Conservation (phyloP, 1,139 yeast genomes). For the Yamadazyma taylorii region DNA sequence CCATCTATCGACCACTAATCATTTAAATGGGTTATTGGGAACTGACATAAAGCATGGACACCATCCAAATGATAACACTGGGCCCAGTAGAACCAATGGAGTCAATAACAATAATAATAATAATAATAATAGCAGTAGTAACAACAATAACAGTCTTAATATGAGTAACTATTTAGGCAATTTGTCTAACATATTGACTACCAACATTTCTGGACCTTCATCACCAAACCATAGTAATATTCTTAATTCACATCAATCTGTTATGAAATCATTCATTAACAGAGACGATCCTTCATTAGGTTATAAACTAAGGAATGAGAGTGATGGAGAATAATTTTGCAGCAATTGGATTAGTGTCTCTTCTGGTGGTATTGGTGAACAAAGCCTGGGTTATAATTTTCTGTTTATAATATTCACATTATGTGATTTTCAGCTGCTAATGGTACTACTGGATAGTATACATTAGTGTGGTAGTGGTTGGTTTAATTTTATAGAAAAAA, state of each 20-base stretch:
- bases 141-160: background rate
- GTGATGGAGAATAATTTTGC: slow-evolving; percentile 11
- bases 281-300: slow-evolving; percentile 7
- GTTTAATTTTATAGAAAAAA: no score
- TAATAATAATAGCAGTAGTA: background rate
- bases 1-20: slow-evolving; percentile 1
- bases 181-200: slow-evolving; percentile 5
- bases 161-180: slow-evolving; percentile 8
- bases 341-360: background rate
- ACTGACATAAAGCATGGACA: background rate
- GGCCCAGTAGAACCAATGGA: background rate
- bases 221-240: slow-evolving; percentile 2
- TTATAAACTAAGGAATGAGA: slow-evolving; percentile 11
- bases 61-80: background rate
- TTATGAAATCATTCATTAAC: slow-evolving; percentile 8
- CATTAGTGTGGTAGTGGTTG: no score
- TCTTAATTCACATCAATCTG: slow-evolving; percentile 1
- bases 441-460: no score
- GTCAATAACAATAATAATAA: background rate
- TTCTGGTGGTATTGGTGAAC: no score
- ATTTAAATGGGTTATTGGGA: slow-evolving; percentile 2
- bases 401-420: no score
- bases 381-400: no score
- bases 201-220: slow-evolving; percentile 6
- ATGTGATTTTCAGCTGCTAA: no score